Evolutionary conservation across 805 yeast species (phyloP).

Genomic region (Yamadazyma kitorensis): DNA sequence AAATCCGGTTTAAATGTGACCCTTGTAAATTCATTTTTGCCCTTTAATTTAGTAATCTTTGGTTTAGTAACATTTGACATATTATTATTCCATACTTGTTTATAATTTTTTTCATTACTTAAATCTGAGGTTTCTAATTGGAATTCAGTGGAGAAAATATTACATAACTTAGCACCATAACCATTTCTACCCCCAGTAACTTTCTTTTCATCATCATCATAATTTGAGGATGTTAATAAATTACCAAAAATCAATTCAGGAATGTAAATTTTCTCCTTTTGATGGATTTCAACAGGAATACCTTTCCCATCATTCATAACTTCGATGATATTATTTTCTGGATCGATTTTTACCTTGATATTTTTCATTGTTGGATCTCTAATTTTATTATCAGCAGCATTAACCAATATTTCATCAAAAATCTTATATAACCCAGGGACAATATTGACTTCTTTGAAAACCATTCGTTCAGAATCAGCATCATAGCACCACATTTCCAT

Average conservation of each 20-base stretch:
- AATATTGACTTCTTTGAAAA: conserved; percentile 62
- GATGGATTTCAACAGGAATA: conserved; percentile 91
- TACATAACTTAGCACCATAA: conserved; percentile 96
- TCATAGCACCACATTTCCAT: conserved; percentile 85
- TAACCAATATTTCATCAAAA: conserved; percentile 94
- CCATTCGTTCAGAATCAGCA: conserved; percentile 38
- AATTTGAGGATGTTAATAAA: conserved; percentile 89
- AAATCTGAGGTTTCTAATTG: conserved; percentile 86
- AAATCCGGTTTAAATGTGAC: conserved; percentile 88
- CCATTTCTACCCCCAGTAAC: conserved; percentile 99
- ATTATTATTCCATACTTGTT: conserved; percentile 83
- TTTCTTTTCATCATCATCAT: conserved; percentile 91
- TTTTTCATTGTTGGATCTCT: conserved; percentile 89
- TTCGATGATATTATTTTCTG: conserved; percentile 68
- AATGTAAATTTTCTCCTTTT: conserved; percentile 85
- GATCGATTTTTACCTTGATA: conserved; percentile 77
- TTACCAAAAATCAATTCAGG: conserved; percentile 97
- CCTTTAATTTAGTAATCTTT: conserved; percentile 56
- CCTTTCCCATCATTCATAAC: conserved; percentile 94
- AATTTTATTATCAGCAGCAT: conserved; percentile 98
- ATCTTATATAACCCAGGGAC: conserved; percentile 97
- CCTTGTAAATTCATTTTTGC: conserved; percentile 75
- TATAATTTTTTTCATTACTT: conserved; percentile 56
- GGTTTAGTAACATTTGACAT: conserved; percentile 81
- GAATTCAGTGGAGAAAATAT: conserved; percentile 88